A percentile compares a stretch with the other conserved stretches of the same genome.
phyloP scores from a whole-genome alignment of 345 rosid species.

The Sonneratia alba region DNA sequence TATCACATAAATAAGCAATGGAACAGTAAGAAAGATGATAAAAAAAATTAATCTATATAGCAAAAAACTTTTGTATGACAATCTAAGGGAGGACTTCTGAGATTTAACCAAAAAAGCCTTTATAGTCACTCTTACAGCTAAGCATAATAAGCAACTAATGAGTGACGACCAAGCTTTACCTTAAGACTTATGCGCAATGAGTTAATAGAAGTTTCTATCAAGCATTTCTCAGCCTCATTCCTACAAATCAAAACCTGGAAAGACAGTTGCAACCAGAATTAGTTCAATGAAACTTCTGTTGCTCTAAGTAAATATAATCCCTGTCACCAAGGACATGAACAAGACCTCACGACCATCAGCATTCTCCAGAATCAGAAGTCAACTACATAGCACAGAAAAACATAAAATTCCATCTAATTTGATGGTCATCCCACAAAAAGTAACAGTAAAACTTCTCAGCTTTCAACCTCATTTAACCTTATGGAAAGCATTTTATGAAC shows the following conservation, averaged over 20 bases:
- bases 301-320: not conserved
- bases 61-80: not conserved
- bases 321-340: not conserved
- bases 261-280: not conserved
- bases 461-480: not conserved
- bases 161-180: slow-evolving; percentile 31
- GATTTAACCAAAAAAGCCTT: not conserved
- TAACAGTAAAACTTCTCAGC: too few relatives aligned
- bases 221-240: slow-evolving; percentile 94
- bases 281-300: not conserved
- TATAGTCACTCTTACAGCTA: not conserved
- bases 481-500: not conserved
- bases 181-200: slow-evolving; percentile 90
- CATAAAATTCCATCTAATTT: too few relatives aligned
- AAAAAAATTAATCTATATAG: not conserved
- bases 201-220: slow-evolving; percentile 92
- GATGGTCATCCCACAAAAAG: too few relatives aligned
- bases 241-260: slow-evolving; percentile 83
- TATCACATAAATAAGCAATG: not conserved
- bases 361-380: too few relatives aligned
- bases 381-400: too few relatives aligned
- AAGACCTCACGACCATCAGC: too few relatives aligned
- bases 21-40: not conserved
- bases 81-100: not conserved
- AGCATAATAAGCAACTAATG: not conserved